phyloP scores from a whole-genome alignment of 169 alveolate species.

The Plasmodium gonderi region DNA sequence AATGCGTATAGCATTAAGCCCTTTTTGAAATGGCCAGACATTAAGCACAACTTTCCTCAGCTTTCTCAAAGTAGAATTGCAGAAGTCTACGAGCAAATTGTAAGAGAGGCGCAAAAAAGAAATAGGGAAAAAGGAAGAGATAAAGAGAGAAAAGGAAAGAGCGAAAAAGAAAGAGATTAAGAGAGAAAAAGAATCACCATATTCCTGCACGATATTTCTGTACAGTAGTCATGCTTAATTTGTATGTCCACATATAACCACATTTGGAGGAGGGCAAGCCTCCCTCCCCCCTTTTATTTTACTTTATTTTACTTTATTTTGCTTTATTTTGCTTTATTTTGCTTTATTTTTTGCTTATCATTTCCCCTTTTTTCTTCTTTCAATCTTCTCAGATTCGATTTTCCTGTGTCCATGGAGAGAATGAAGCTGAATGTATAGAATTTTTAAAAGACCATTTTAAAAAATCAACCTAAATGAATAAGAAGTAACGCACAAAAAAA shows the following conservation, averaged over 20 bases:
- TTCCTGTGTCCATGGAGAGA: constrained; percentile 64
- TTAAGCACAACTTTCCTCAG: constrained; percentile 54
- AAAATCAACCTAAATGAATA: not conserved
- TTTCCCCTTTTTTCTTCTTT: no score
- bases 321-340: no score
- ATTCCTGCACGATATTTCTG: no score
- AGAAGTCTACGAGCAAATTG: constrained; percentile 69
- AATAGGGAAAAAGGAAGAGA: not conserved
- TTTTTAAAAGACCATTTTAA: constrained; percentile 55
- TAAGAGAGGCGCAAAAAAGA: not conserved
- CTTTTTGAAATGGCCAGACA: constrained; percentile 73
- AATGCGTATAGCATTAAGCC: constrained; percentile 48
- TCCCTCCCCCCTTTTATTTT: no score
- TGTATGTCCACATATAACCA: no score
- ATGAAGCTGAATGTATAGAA: constrained; percentile 61
- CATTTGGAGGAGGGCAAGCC: no score
- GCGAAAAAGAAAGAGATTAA: not conserved
- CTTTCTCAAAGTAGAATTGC: constrained; percentile 19
- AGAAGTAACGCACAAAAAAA: not conserved
- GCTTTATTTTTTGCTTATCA: no score
- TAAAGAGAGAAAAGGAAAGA: not conserved
- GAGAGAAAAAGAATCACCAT: not conserved
- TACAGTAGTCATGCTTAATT: no score
- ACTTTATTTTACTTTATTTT: no score
- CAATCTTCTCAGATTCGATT: constrained; percentile 49